Base-by-base conservation (phyloP, 2,329 filamentous ascomycete genomes). In the Cercospora sp. region DNA sequence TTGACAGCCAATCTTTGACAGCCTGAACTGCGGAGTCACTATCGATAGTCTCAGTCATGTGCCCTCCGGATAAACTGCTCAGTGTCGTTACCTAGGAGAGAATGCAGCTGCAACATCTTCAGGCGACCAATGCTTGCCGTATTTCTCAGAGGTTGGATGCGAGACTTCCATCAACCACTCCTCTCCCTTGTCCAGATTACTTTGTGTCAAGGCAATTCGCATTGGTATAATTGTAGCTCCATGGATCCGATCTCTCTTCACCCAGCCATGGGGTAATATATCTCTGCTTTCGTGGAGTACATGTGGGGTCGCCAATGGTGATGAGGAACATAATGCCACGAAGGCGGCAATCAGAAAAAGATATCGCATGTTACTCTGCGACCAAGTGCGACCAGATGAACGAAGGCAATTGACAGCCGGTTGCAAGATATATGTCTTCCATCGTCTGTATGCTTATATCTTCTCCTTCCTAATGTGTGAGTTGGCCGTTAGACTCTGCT, bases 81-180 rank as follows among this genome's bases (percentile, higher is more conserved):
- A 26, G 5, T 5, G 16, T 58, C 7, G 26, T 28, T 51, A 67
- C 65, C 65, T 72, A 5, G 76, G 76, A 26, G 73, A 66, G 60
- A 77, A 77, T 5, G 69, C 68, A 23, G 73, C 71, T 53, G 71
- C 71, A 53, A 78, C 71, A 60, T 77, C 68, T 30, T 76, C 72
- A 3, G 72, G 74, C 10, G 79, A 79, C 78, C 79, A 83, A 66
- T 82, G 78, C 61, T 80, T 81, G 12, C 81, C 81, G 65, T 80
- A 83, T 53, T 80, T 80, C 20, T 73, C 66, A 2, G 81, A 82
- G 3, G 69, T 68, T 5, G 79, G 80, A 66, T 81, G 71, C 0
- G 81, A 73, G 5, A 76, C 69, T 23, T 79, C 74, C 60, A 82
- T 72, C 9, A 76, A 62, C 30, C 66, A 63, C n/a, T 73, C 70